Base-by-base conservation (phyloP, 345 rosid species). In the Eucalyptus cloeziana region DNA sequence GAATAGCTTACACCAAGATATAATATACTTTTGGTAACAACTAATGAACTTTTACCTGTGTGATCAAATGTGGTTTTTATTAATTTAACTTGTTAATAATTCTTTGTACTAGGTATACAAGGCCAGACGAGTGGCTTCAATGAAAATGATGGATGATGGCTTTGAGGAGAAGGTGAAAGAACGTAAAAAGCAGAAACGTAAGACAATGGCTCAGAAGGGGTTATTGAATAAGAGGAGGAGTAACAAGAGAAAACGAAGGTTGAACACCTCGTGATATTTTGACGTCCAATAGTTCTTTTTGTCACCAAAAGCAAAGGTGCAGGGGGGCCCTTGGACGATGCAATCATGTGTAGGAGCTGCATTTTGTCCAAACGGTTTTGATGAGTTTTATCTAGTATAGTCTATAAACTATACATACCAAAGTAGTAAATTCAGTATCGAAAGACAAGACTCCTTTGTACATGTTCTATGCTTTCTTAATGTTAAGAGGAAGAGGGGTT, bases 71-170 rank as follows among this genome's bases (percentile, higher is more conserved):
- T 37, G 83, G 27, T 76, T 37, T 76, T 37, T 40, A 24, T 76
- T 40, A 1, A 76, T 76, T 76, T 40, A 21, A 19, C 47, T 76
- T 43, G 1, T 76, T 76, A 21, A 76, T 24, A 76, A 76, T 76
- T 76, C 83, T 76, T 76, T 76, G 30, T 37, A 91, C 49, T 95
- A 97, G 99, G 94, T 98, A 12, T 95, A 91, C 89, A 96, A 98
- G 94, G 99, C 99, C 7, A 97, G 91, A 90, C 97, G 97, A 5
- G 98, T 95, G 89, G 97, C 97, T 5, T 91, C 92, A 87, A 96
- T 97, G 99, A 98, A 95, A 94, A 94, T 96, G 96, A 89, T 94
- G 92, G 99, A 98, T 37, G 96, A 95, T 47, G 98, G 99, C 10
- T 96, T 95, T 60, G 99, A 98, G 88, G 99, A 98, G 88, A 95